A percentile compares a stretch with the other conserved stretches of the same genome.
These are phyloP conservation scores for Agaricus sinodeliciosus DNA, from an alignment of 768 basidiomycete genomes.

Conservation along the genomic window DNA sequence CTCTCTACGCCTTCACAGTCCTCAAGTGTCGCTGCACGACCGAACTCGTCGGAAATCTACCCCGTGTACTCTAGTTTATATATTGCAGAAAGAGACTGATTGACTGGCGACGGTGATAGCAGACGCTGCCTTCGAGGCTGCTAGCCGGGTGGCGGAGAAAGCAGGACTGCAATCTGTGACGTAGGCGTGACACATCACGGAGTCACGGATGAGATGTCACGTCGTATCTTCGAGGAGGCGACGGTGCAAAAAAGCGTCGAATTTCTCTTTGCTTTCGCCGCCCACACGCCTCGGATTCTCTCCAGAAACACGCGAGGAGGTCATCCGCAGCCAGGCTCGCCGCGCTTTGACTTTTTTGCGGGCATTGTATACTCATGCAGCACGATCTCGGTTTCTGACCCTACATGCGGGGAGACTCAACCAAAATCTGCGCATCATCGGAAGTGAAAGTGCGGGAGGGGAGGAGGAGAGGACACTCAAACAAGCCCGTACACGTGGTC, in stretches of 20 bases:
- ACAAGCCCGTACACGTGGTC: neutral
- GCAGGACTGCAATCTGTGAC: neutral
- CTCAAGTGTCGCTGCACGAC: no score
- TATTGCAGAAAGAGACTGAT: no score
- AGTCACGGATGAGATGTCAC: conserved; percentile 7
- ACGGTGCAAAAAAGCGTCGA: neutral
- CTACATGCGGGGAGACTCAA: neutral
- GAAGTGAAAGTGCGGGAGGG: neutral
- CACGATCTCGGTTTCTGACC: neutral
- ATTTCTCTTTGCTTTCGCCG: conserved; percentile 11
- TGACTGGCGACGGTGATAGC: no score
- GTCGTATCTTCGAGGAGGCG: conserved; percentile 8
- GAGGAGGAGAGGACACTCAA: neutral
- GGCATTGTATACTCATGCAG: neutral
- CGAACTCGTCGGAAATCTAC: no score
- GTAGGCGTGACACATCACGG: neutral
- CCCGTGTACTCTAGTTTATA: no score
- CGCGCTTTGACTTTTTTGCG: neutral
- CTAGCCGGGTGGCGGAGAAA: no score
- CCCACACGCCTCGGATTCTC: conserved; percentile 4
- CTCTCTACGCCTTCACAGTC: no score
- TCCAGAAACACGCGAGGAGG: neutral
- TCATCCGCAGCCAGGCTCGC: neutral
- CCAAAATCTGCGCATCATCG: neutral
- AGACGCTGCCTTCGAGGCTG: no score